Evolutionary conservation across 2,329 filamentous ascomycete genomes (phyloP), one percentile per base, ranked within the genome.

Genomic region (Cordyceps tenuipes): DNA sequence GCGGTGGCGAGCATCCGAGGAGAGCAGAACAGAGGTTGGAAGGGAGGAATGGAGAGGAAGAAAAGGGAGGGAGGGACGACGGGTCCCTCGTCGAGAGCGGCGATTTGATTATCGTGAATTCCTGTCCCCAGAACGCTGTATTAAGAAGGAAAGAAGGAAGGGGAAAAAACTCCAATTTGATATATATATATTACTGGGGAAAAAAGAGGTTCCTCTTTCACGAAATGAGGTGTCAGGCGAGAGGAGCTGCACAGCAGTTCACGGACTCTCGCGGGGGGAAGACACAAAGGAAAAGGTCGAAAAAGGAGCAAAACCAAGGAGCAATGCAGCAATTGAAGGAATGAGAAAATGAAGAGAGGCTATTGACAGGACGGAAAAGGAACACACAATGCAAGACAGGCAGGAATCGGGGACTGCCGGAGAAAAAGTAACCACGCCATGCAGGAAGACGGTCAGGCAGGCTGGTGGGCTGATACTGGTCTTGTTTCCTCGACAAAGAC

Each of bases 231-330:
- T 12, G 19, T 36, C 53, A n/a, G 17, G 26, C n/a, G 21, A 6
- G 17, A 36, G 41, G 41, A 47, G 36, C 53, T 36, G 53, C 53
- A 5, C 53, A 56, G 53, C 53, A 56, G 53, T n/a, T n/a, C 46
- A 10, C 51, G 9, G 10, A 17, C 39, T 41, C 34, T 41, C 39
- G 36, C 44, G 53, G 53, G n/a, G 26, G 47, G 21, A 47, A n/a
- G n/a, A n/a, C n/a, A 56, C 12, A 47, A 26, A n/a, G 12, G n/a
- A n/a, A n/a, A n/a, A n/a, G n/a, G n/a, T n/a, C n/a, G 53, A 3
- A 6, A 29, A 46, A 56, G 23, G 8, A 19, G 8, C 13, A 31
- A 19, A 36, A 23, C n/a, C 34, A 29, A 12, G n/a, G 31, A 39
- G 15, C 29, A n/a, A 21, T 26, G 23, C 43, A 19, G n/a, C 29